Percentiles rank a stretch among this genome's conserved stretches.
Conservation (phyloP, 169 alveolate genomes). For the Plasmodium berghei region DNA sequence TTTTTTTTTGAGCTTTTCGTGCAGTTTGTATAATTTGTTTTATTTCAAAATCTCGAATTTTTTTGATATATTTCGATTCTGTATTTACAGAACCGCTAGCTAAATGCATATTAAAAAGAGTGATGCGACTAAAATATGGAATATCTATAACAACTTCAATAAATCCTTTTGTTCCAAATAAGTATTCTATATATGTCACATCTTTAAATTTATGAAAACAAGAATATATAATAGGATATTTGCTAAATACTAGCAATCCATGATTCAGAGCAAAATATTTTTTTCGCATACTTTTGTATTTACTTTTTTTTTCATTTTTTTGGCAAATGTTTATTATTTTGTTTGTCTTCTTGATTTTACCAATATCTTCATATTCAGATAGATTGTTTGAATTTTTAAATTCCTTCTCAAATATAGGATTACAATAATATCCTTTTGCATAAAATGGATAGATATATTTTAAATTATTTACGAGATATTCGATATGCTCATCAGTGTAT, state of each 20-base stretch:
- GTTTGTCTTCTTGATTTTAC: neutral
- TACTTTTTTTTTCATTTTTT: neutral
- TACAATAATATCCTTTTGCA: slow-evolving; percentile 80
- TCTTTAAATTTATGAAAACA: slow-evolving; percentile 89
- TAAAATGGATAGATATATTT: slow-evolving; percentile 87
- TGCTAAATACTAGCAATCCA: slow-evolving; percentile 91
- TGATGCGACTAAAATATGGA: slow-evolving; percentile 88
- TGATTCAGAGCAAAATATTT: slow-evolving; percentile 83
- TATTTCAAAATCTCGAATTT: slow-evolving; percentile 89
- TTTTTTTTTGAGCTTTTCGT: slow-evolving; percentile 86
- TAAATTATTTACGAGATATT: slow-evolving; percentile 84
- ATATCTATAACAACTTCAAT: slow-evolving; percentile 89
- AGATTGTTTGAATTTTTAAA: slow-evolving; percentile 1
- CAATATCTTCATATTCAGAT: neutral
- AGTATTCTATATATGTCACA: slow-evolving; percentile 90
- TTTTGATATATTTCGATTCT: slow-evolving; percentile 89
- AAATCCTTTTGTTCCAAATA: slow-evolving; percentile 91
- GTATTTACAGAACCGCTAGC: slow-evolving; percentile 93
- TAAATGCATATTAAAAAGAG: slow-evolving; percentile 90
- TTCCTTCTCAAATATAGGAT: slow-evolving; percentile 1
- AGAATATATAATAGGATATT: slow-evolving; percentile 89
- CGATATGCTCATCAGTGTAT: slow-evolving; percentile 88
- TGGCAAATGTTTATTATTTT: neutral
- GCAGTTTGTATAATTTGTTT: slow-evolving; percentile 88
- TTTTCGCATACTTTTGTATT: slow-evolving; percentile 1